Evolutionary conservation across 2,329 filamentous ascomycete genomes (phyloP), one percentile per base, ranked within the genome.

Genomic region (Curvularia sp.): DNA sequence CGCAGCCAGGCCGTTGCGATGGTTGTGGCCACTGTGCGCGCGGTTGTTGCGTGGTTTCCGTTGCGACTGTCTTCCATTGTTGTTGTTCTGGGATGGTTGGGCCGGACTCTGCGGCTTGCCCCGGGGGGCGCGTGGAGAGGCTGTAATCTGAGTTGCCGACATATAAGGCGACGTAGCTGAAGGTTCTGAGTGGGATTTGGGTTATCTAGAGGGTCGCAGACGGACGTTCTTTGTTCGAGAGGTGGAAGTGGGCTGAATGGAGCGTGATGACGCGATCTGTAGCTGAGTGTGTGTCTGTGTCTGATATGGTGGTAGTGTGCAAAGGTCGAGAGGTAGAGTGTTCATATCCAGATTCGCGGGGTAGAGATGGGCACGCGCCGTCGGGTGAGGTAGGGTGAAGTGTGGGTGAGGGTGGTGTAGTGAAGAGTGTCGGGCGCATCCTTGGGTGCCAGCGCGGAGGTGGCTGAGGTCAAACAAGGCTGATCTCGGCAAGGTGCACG

Each of bases 121-220:
- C 61, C 74, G 67, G 52, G 74, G 64, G 49, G 69, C 63, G 55
- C 71, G 75, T 54, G 74, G 74, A 52, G 74, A 75, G 49, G 73
- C 71, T 32, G 70, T 68, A 25, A 60, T 65, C 52, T 74, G 70
- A 49, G 66, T 62, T 55, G 65, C 72, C 66, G 73, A 74, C 74
- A 77, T 77, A 58, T 72, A 61, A 65, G 59, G 59, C 32, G 57
- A 23, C 39, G 23, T 36, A n/a, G 27, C 18, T 28, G 47, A 57
- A 48, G 47, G 32, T 51, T 55, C 48, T 47, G 30, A 10, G 42
- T 48, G 50, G 39, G 43, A 34, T 43, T 48, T 49, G 59, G 57
- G 62, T 56, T 72, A 71, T 70, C 66, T 68, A 21, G 64, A 71
- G 39, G 65, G 70, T 58, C 68, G 68, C 61, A 66, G 67, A 58